Evolutionary conservation across 306 rosid species (phyloP).

Genomic region (Vigna radiata): DNA sequence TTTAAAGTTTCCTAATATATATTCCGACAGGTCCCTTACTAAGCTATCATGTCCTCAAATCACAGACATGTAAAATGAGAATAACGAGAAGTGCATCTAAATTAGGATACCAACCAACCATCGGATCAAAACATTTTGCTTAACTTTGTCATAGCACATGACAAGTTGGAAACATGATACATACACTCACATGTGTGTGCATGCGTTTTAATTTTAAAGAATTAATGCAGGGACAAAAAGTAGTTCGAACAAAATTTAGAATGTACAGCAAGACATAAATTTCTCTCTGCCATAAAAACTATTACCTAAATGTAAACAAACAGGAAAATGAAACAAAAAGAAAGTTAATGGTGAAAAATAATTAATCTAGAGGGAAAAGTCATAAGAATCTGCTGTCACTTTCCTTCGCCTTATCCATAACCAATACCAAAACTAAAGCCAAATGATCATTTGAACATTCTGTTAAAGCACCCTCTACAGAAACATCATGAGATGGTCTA

Average conservation of each 20-base stretch:
- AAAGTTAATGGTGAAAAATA: neutral
- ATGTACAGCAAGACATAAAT: neutral
- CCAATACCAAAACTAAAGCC: slow-evolving; percentile 24
- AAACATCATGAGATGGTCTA: slow-evolving; percentile 26
- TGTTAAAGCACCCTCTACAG: slow-evolving; percentile 23
- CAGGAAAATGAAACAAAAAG: neutral
- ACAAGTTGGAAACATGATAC: neutral
- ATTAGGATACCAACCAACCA: neutral
- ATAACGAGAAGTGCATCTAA: neutral
- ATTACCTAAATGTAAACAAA: neutral
- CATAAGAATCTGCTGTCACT: slow-evolving; percentile 40
- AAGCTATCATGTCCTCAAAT: neutral
- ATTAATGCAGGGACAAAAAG: neutral
- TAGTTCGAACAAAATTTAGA: neutral
- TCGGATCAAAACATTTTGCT: neutral
- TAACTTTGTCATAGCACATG: neutral
- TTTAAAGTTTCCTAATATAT: neutral
- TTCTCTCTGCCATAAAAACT: neutral
- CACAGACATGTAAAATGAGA: too few species aligned
- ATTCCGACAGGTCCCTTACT: neutral
- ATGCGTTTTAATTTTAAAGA: neutral
- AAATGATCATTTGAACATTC: slow-evolving; percentile 8
- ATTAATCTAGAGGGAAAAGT: slow-evolving; percentile 12
- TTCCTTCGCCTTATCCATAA: slow-evolving; percentile 38
- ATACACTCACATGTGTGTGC: too few species aligned